phyloP scores from a whole-genome alignment of 2,329 filamentous ascomycete species.

The Pseudopyricularia cyperi region DNA sequence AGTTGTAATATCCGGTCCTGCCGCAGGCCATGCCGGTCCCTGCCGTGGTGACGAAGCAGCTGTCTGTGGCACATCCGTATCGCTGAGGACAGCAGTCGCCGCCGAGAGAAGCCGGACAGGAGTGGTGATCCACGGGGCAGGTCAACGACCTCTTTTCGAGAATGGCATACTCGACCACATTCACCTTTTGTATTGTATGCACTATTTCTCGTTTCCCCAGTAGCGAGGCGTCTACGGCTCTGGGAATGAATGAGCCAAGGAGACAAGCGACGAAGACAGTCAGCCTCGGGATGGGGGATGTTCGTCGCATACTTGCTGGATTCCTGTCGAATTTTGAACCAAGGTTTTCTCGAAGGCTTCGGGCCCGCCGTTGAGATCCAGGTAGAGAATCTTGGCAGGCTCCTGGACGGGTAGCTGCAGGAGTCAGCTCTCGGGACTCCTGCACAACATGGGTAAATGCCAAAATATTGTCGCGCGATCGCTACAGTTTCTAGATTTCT shows the following conservation, averaged over 20 bases:
- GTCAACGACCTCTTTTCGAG: slow-evolving; percentile 4
- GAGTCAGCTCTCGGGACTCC: background rate
- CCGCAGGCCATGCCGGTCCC: slow-evolving; percentile 24
- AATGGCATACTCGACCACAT: slow-evolving; percentile 7
- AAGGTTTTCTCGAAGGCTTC: background rate
- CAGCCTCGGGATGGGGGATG: background rate
- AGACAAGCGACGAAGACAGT: background rate
- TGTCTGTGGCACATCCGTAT: slow-evolving; percentile 33
- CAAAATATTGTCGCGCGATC: too few relatives aligned
- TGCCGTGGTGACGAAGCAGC: slow-evolving; percentile 32
- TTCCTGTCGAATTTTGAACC: background rate
- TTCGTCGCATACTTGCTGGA: background rate
- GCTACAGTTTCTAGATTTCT: background rate
- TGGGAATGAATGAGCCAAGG: background rate
- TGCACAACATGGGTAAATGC: too few relatives aligned
- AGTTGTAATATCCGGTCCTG: slow-evolving; percentile 23
- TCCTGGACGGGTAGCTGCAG: background rate
- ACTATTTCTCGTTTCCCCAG: slow-evolving; percentile 2
- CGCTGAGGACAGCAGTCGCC: slow-evolving; percentile 34
- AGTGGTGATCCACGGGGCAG: slow-evolving; percentile 10
- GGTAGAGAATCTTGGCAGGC: background rate
- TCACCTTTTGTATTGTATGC: slow-evolving; percentile 9
- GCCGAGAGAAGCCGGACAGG: slow-evolving; percentile 23
- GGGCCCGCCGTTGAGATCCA: background rate
- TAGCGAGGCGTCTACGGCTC: background rate